Evolutionary conservation across 2,329 filamentous ascomycete species (phyloP), one percentile per base, ranked within the genome.

Genomic region (Fusarium sp.): DNA sequence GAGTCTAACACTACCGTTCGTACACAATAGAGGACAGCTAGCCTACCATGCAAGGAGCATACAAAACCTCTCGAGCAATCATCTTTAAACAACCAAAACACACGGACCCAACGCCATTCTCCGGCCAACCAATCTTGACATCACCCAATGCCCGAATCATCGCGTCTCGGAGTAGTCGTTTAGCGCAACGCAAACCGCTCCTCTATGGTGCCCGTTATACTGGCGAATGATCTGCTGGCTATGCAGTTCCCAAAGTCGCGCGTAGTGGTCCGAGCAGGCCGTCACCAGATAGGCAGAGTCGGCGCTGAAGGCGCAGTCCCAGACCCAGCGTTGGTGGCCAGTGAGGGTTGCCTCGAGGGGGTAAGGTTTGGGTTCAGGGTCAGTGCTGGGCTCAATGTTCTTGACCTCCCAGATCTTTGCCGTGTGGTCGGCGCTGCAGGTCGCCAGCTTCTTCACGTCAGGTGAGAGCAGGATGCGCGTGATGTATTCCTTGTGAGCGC

Each of bases 281-380:
- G 95, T 98, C 14, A 98, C 95, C 8, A 98, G 87, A 79, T 98
- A 98, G 0, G 95, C 95, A 37, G 93, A 95, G 81, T 98, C 95
- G 29, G 95, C 95, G 71, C 93, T 96, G 84, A 98, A 98, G 1
- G 95, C 95, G 79, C 95, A 98, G 82, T 98, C 95, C 95, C 95
- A 98, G 1, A 98, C 95, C 95, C 95, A 98, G 63, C 95, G 92
- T 84, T 98, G 95, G 83, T 98, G 95, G 64, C 93, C 94, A 24
- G 93, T 93, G 1, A 98, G 89, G 2, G 94, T 97, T 4, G 94
- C 95, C 83, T 98, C 94, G 22, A 97, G 89, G 11, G 92, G 93
- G 76, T 94, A 96, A 47, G 87, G 92, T 82, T 87, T 89, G 10
- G 87, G 83, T 37, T 85, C 83, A 20, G 82, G 79, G 56, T 84